Conservation (phyloP, 345 rosid genomes). For the Hypericum perforatum region DNA sequence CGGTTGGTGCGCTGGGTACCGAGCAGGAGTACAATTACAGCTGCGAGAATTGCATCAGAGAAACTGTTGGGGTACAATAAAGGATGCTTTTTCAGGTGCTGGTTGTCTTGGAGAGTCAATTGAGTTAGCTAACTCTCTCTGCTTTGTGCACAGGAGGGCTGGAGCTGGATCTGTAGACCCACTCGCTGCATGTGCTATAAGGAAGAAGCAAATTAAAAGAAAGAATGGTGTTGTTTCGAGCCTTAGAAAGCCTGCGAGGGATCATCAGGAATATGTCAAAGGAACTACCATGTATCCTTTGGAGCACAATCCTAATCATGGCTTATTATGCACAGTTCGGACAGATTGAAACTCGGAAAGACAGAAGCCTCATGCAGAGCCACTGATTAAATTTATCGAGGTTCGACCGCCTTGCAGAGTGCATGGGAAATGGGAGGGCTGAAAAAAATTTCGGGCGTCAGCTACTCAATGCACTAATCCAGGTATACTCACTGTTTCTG, state of each 20-base stretch:
- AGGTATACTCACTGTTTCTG: too few species aligned
- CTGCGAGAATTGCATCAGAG: slow-evolving; percentile 81
- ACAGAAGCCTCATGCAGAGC: background rate
- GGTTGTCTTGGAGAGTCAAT: background rate
- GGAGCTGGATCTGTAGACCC: slow-evolving; percentile 61
- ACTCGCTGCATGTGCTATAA: slow-evolving; percentile 39
- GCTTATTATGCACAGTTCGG: slow-evolving; percentile 49
- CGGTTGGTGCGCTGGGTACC: slow-evolving; percentile 70
- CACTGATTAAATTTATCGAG: slow-evolving; percentile 5
- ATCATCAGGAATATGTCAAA: slow-evolving; percentile 48
- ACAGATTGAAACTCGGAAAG: slow-evolving; percentile 17
- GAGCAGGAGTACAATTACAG: slow-evolving; percentile 42
- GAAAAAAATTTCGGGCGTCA: background rate
- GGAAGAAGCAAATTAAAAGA: slow-evolving; percentile 35
- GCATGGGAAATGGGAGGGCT: slow-evolving; percentile 3
- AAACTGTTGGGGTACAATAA: slow-evolving; percentile 60
- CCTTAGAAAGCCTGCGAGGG: slow-evolving; percentile 37
- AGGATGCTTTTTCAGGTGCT: slow-evolving; percentile 2
- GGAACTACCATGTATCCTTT: slow-evolving; percentile 52
- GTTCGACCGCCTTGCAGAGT: slow-evolving; percentile 3
- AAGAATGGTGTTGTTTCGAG: slow-evolving; percentile 21
- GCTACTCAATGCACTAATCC: too few species aligned
- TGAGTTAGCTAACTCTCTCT: background rate
- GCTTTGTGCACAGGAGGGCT: slow-evolving; percentile 47
- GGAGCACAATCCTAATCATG: slow-evolving; percentile 61